Percentiles rank a stretch among this genome's conserved stretches.
Evolutionary conservation across 208 protist species (phyloP).

Genomic region (Trichomonas tenax): DNA sequence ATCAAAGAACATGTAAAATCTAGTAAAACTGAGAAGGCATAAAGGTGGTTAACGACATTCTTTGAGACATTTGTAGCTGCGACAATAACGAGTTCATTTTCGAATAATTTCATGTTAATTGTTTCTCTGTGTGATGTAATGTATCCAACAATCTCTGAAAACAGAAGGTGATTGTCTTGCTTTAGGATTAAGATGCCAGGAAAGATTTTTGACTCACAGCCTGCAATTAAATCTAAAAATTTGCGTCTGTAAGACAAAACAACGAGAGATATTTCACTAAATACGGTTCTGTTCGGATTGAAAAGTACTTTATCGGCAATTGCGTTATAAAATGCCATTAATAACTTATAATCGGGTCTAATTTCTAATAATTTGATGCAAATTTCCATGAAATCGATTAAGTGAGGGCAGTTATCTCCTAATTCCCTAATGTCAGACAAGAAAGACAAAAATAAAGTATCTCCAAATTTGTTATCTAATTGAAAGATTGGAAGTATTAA

Average conservation of each 20-base stretch:
- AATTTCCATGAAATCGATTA: background rate
- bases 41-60: background rate
- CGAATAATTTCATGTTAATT: background rate
- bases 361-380: background rate
- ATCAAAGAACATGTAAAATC: background rate
- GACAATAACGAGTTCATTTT: background rate
- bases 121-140: background rate
- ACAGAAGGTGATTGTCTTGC: background rate
- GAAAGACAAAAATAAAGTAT: background rate
- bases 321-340: background rate
- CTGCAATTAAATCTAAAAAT: background rate
- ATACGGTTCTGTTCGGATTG: background rate
- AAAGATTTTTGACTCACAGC: background rate
- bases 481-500: background rate
- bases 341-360: background rate
- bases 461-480: background rate
- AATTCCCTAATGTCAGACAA: background rate
- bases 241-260: background rate
- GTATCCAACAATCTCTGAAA: background rate
- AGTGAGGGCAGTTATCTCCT: background rate
- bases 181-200: background rate
- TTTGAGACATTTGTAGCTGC: background rate
- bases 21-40: background rate
- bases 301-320: background rate
- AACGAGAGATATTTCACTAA: background rate